Evolutionary conservation across 176 grass and related monocot species (phyloP), one percentile per base, ranked within the genome.

Genomic region (Carex myosuroides): DNA sequence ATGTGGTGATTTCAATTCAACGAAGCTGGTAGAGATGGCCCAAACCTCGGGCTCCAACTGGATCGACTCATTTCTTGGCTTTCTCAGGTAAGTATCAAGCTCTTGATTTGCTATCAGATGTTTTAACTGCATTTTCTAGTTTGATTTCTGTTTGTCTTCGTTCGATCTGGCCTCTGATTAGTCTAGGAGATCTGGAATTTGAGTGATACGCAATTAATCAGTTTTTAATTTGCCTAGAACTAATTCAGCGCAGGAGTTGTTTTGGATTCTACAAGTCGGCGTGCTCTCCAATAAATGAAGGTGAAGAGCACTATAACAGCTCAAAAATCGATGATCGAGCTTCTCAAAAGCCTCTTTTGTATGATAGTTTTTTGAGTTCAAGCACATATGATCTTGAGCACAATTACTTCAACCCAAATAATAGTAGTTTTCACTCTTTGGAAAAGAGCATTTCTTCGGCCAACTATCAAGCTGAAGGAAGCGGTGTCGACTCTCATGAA

Each of bases 241-340:
- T 83, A 62, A 83, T 83, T 83, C 81, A 83, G 81, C 37, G 81
- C 81, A 83, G 81, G 48, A 55, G 44, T 83, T 83, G 81, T 66
- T 66, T 83, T 48, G 81, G 81, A 30, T 68, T 83, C 62, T 44
- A 32, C 17, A 66, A 83, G 48, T 68, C 42, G 5, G 13, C 12
- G 37, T 33, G 29, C 9, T 16, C 56, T 62, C 78, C 54, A 6
- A 61, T 35, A 81, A 52, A 55, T 68, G 81, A 16, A 14, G 48
- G 68, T 29, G 81, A 60, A 22, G 74, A 56, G 50, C 74, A 52
- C 26, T 17, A 79, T 52, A 62, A 55, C 44, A 62, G 62, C 9
- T 17, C 21, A 44, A 30, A 50, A n/a, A n/a, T 32, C 3, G 81
- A 63, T 13, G 55, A 24, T 69, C 57, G 18, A 60, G 26, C 21